Percentiles rank a stretch among this genome's conserved stretches.
Conservation (phyloP, 2,329 filamentous ascomycete genomes). For the Phaeosphaeriaceae sp. region DNA sequence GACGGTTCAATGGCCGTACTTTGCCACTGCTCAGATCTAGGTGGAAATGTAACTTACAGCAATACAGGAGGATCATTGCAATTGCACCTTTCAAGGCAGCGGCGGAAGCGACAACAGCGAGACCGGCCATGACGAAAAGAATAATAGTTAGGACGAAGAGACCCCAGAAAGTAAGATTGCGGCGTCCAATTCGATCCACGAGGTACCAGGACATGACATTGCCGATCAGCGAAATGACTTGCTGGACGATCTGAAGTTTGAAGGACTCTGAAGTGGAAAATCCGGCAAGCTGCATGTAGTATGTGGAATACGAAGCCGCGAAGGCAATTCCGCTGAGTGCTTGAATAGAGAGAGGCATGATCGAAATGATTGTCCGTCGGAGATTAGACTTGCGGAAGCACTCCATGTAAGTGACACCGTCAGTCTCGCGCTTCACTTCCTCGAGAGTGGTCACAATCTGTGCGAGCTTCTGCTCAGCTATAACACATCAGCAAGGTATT, state of each 20-base stretch:
- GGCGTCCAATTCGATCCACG: slow-evolving; percentile 77
- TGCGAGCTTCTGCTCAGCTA: slow-evolving; percentile 22
- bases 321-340: slow-evolving; percentile 37
- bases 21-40: no score
- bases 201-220: slow-evolving; percentile 79
- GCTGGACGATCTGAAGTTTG: slow-evolving; percentile 58
- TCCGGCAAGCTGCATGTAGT: slow-evolving; percentile 54
- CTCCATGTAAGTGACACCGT: slow-evolving; percentile 75
- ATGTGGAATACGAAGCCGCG: slow-evolving; percentile 46
- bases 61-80: slow-evolving; percentile 38
- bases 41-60: no score
- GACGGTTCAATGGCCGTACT: no score
- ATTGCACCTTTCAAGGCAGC: slow-evolving; percentile 63
- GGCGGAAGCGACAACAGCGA: slow-evolving; percentile 22
- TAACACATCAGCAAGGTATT: not conserved
- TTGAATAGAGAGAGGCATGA: slow-evolving; percentile 53
- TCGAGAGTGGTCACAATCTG: slow-evolving; percentile 42
- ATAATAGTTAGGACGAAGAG: slow-evolving; percentile 66
- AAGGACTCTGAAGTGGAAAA: slow-evolving; percentile 46
- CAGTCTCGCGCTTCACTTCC: slow-evolving; percentile 44
- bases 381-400: slow-evolving; percentile 80
- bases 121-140: slow-evolving; percentile 65
- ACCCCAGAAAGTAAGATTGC: slow-evolving; percentile 75
- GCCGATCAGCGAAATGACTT: slow-evolving; percentile 62
- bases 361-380: slow-evolving; percentile 75